Percentiles rank a stretch among this genome's conserved stretches.
Evolutionary conservation across 2,329 filamentous ascomycete genomes (phyloP).

Genomic region (Sclerotinia subarctica): DNA sequence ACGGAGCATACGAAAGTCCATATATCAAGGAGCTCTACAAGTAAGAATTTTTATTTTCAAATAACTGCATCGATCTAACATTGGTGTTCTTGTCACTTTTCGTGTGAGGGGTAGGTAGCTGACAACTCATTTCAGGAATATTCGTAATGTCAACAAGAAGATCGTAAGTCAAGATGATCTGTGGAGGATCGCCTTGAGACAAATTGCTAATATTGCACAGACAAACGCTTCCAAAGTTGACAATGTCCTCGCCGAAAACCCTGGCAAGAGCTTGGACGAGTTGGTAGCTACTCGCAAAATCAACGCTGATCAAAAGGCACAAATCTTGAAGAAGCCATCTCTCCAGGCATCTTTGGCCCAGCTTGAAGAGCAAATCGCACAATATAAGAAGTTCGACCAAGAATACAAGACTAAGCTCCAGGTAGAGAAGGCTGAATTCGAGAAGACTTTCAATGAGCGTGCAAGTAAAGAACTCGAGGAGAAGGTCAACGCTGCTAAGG

Average conservation of each 20-base stretch:
- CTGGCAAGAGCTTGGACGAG: constrained; percentile 68
- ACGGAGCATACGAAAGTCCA: constrained; percentile 65
- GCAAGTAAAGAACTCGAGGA: constrained; percentile 47
- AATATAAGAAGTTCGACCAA: constrained; percentile 72
- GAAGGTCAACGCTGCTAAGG: constrained; percentile 49
- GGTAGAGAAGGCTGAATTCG: constrained; percentile 57
- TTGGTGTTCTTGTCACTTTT: not conserved
- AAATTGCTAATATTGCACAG: constrained; percentile 43
- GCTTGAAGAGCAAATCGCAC: constrained; percentile 68
- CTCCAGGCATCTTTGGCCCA: constrained; percentile 66
- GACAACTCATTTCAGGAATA: constrained; percentile 57
- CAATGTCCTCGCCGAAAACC: constrained; percentile 63
- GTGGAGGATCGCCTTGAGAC: not conserved
- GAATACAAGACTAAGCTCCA: constrained; percentile 63
- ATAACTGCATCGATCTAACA: constrained; percentile 12
- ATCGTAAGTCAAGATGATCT: constrained; percentile 58
- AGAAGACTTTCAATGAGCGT: constrained; percentile 54
- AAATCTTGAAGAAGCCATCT: constrained; percentile 72
- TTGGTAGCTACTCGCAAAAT: constrained; percentile 69
- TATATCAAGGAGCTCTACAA: constrained; percentile 89
- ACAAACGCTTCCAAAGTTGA: constrained; percentile 71
- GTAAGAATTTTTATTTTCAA: constrained; percentile 50
- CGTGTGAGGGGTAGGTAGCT: not conserved
- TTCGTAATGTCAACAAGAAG: constrained; percentile 93
- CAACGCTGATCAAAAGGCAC: constrained; percentile 76